Evolutionary conservation across 371 early-diverging fungal species (phyloP).

Genomic region (Mucor lusitanicus): DNA sequence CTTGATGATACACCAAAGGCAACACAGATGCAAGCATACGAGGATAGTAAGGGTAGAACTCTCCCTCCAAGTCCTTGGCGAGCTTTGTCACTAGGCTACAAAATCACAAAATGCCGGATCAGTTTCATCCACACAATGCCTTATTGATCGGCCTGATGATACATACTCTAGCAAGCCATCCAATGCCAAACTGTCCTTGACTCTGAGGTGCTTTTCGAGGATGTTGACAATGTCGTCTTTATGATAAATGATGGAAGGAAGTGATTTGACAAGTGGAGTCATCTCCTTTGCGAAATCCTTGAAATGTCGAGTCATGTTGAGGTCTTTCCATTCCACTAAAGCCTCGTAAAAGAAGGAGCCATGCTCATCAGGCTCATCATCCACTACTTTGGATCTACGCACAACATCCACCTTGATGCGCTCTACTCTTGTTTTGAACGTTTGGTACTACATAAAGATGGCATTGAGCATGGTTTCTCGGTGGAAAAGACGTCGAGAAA

Average conservation of each 20-base stretch:
- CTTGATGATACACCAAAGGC: constrained; percentile 64
- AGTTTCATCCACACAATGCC: not conserved
- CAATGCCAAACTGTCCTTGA: constrained; percentile 61
- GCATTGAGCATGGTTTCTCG: not conserved
- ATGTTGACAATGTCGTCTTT: constrained; percentile 75
- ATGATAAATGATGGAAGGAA: constrained; percentile 88
- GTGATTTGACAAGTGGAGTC: constrained; percentile 63
- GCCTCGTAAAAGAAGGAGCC: constrained; percentile 87
- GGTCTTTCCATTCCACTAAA: constrained; percentile 78
- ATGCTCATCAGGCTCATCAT: constrained; percentile 65
- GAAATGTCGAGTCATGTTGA: constrained; percentile 86
- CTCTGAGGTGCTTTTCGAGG: constrained; percentile 66
- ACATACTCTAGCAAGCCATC: constrained; percentile 80
- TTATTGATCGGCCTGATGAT: not conserved
- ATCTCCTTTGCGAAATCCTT: constrained; percentile 69
- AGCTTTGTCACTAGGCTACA: constrained; percentile 76
- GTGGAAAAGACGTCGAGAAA: no score
- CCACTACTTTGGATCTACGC: constrained; percentile 46
- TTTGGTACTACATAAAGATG: constrained; percentile 67
- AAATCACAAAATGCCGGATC: constrained; percentile 9
- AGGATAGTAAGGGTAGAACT: constrained; percentile 83
- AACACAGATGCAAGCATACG: constrained; percentile 61
- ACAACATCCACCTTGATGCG: constrained; percentile 78
- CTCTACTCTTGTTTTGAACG: constrained; percentile 81
- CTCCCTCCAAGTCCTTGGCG: constrained; percentile 90